Percentiles rank a stretch among this genome's conserved stretches.
These are phyloP conservation scores for Apophysomyces variabilis DNA, from an alignment of 371 early-diverging fungal species.

Conservation along the genomic window DNA sequence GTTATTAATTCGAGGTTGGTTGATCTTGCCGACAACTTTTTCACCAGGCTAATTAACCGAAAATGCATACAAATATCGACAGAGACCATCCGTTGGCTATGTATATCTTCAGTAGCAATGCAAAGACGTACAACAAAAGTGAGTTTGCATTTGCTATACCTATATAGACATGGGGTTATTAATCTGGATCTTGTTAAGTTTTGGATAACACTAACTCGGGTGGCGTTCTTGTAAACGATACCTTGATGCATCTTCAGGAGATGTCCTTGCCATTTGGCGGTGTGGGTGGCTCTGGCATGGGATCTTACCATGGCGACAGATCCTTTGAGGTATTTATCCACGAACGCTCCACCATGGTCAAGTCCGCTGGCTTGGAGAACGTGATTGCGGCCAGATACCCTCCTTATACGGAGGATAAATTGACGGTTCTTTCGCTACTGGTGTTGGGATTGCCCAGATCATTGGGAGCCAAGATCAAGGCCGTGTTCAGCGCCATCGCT, in stretches of 20 bases:
- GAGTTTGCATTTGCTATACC: slow-evolving; percentile 16
- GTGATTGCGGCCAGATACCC: slow-evolving; percentile 55
- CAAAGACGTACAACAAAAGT: slow-evolving; percentile 39
- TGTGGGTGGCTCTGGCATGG: slow-evolving; percentile 82
- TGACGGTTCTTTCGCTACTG: slow-evolving; percentile 28
- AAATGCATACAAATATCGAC: not conserved
- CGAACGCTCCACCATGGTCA: slow-evolving; percentile 60
- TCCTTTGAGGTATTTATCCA: slow-evolving; percentile 82
- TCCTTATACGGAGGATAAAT: slow-evolving; percentile 49
- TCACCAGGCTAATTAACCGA: not conserved
- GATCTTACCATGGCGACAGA: slow-evolving; percentile 78
- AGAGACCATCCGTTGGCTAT: slow-evolving; percentile 73
- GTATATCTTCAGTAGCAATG: slow-evolving; percentile 61
- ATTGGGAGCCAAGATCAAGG: slow-evolving; percentile 30
- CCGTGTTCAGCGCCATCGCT: slow-evolving; percentile 29
- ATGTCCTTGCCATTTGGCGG: slow-evolving; percentile 85
- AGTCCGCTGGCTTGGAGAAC: slow-evolving; percentile 51
- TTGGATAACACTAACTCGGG: slow-evolving; percentile 68
- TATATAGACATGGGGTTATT: not conserved
- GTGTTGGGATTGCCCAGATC: slow-evolving; percentile 36
- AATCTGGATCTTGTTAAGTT: slow-evolving; percentile 23
- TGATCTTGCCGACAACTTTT: too few relatives aligned
- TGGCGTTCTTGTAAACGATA: slow-evolving; percentile 73
- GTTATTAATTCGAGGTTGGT: slow-evolving; percentile 38
- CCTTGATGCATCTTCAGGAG: slow-evolving; percentile 60